Conservation (phyloP, 495 filamentous ascomycete species). For the Peziza echinospora region DNA sequence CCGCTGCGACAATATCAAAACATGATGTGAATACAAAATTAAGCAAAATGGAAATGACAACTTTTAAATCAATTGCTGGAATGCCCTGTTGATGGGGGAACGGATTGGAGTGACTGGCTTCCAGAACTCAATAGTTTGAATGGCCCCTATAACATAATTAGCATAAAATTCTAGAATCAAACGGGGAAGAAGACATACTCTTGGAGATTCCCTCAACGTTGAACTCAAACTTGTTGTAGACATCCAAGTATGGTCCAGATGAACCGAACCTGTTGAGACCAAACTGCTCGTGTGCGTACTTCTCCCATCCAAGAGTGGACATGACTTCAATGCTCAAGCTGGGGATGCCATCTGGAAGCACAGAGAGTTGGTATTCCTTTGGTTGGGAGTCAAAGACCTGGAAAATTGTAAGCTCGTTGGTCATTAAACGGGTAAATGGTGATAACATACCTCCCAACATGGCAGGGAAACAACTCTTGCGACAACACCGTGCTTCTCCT, state of each 20-base stretch:
- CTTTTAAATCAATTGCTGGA: slow-evolving; percentile 57
- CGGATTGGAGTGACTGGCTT: slow-evolving; percentile 74
- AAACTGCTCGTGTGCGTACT: slow-evolving; percentile 97
- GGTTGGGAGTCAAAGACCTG: slow-evolving; percentile 83
- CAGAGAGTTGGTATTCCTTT: slow-evolving; percentile 80
- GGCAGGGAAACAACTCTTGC: slow-evolving; percentile 91
- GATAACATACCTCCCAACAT: slow-evolving; percentile 93
- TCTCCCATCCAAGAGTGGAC: slow-evolving; percentile 73
- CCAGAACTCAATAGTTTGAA: slow-evolving; percentile 86
- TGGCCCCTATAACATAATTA: slow-evolving; percentile 23
- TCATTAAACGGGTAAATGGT: no score
- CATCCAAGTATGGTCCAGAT: slow-evolving; percentile 88
- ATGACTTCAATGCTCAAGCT: slow-evolving; percentile 84
- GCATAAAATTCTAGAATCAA: background rate
- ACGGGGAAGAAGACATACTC: slow-evolving; percentile 25
- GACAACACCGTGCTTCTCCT: slow-evolving; percentile 67
- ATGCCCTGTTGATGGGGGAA: slow-evolving; percentile 87
- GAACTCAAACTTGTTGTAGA: slow-evolving; percentile 99
- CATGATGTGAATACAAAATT: no score
- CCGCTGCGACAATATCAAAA: no score
- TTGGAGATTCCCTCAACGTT: slow-evolving; percentile 89
- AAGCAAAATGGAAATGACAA: no score
- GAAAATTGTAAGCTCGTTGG: no score
- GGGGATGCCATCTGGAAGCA: slow-evolving; percentile 87
- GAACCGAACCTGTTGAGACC: slow-evolving; percentile 97